phyloP scores from a whole-genome alignment of 805 yeast genomes.

The Clavispora vitiphila region DNA sequence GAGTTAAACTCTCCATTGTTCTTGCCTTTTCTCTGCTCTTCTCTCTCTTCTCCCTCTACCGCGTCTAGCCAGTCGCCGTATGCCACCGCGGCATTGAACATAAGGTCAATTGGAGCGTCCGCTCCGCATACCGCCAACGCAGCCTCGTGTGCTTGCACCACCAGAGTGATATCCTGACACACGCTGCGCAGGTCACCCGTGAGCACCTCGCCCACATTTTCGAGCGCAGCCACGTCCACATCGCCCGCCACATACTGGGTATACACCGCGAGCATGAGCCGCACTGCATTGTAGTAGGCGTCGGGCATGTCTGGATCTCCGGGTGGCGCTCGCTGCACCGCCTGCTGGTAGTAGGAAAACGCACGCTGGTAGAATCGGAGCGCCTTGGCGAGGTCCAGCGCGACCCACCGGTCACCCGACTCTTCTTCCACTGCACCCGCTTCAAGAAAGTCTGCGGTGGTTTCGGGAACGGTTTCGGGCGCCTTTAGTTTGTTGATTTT shows the following conservation, averaged over 20 bases:
- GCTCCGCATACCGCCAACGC: conserved; percentile 23
- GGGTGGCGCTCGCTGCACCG: conserved; percentile 20
- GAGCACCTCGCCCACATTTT: conserved; percentile 30
- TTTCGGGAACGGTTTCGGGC: conserved; percentile 8
- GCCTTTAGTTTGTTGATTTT: conserved; percentile 5
- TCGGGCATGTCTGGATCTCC: conserved; percentile 24
- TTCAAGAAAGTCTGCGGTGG: conserved; percentile 51
- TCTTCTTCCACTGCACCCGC: conserved; percentile 61
- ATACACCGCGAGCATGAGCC: conserved; percentile 58
- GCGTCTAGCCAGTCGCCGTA: conserved; percentile 44
- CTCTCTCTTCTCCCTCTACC: conserved; percentile 29
- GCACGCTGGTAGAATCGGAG: conserved; percentile 63
- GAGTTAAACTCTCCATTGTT: too few relatives aligned
- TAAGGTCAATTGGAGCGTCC: conserved; percentile 29
- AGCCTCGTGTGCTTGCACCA: conserved; percentile 36
- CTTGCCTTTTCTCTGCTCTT: conserved; percentile 21
- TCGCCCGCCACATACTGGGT: conserved; percentile 45
- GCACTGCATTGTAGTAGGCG: conserved; percentile 52
- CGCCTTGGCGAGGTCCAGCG: conserved; percentile 60
- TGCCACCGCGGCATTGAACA: conserved; percentile 43
- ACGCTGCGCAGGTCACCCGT: conserved; percentile 27
- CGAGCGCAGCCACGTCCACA: conserved; percentile 18
- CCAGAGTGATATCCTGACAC: conserved; percentile 30
- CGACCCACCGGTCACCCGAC: conserved; percentile 70
- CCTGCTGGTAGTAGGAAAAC: conserved; percentile 35